Evolutionary conservation across 2,329 filamentous ascomycete genomes (phyloP), one percentile per base, ranked within the genome.

Genomic region (Huntiella decipiens): DNA sequence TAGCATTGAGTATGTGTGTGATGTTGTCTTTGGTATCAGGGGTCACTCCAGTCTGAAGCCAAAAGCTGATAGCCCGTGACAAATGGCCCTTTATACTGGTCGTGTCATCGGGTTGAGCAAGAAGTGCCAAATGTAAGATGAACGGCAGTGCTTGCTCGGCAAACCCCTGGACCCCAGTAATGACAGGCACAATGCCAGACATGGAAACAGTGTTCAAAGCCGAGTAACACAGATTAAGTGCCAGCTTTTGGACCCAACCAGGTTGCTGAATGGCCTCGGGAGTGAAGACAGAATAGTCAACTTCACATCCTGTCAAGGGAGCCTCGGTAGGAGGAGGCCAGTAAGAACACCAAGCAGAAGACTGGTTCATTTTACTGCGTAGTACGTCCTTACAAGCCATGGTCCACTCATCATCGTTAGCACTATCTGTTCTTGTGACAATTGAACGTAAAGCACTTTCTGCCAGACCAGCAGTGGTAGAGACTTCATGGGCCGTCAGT

Each of bases 71-170:
- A 28, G 22, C 22, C 22, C 22, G 22, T 3, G 22, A 28, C 22
- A 28, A 28, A 28, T 28, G 22, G 6, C 22, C 22, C 22, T 28
- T 28, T 28, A 28, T 28, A 6, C 22, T 28, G 10, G 22, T 28
- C 22, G 22, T 28, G 8, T 68, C 67, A 22, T 79, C 70, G n/a
- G 71, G 61, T 54, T 88, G 79, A 36, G 74, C 71, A 1, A 77
- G 64, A 1, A 98, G 67, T 12, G 86, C 76, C 37, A 94, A 66
- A 60, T 98, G 92, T 3, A 93, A 65, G 45, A 96, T 72, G 52
- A 83, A 92, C 0, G 87, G 86, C 43, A 96, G 79, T 0, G 84
- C 67, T 37, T 77, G 71, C 50, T 78, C 71, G 0, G 86, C 80
- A 56, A 95, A 77, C 0, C 73, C 72, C 36, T 73, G 68, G 19